Evolutionary conservation across 2,329 filamentous ascomycete genomes (phyloP), one percentile per base, ranked within the genome.

Genomic region (Diatrype stigma): DNA sequence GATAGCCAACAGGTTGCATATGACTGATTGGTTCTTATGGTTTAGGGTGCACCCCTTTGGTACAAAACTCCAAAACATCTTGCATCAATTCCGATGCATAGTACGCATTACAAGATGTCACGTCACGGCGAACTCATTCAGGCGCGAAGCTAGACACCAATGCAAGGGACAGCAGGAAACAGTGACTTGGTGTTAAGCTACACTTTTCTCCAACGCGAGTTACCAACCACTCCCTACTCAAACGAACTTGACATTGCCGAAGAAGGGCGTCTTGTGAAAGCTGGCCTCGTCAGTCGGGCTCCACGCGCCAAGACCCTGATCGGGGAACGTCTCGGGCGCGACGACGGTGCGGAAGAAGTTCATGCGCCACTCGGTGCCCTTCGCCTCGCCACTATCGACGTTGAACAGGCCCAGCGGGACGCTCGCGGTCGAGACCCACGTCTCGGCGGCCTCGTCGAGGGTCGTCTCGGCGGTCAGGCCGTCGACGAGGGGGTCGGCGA

Each of bases 381-480:
- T 62, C 2, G 72, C 73, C 55, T 62, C 52, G 38, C 73, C 72
- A 3, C 62, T 52, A 49, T 77, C 72, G 23, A 78, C 72, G 50
- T 77, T 78, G 66, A 78, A 79, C 8, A 78, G 62, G 3, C 68
- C 74, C n/a, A 78, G 63, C 0, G 76, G 76, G 37, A 79, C 72
- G 23, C 52, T 60, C 6, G 69, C 68, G 2, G 64, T 53, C 45
- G 75, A 77, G 2, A 63, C 56, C 76, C 76, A 79, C 10, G 57
- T 67, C 48, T 70, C 47, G 0, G 57, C 63, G 1, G 52, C 45
- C 51, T 55, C 67, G 56, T 75, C 66, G 17, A 77, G 64, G 23
- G 57, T 58, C 3, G 76, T 78, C 42, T 56, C 55, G 0, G 75
- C 66, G 3, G 62, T 57, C 50, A 78, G 64, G 11, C 74, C 73